Base-by-base conservation (phyloP, 164 flowering plant species). In the Nymphaea thermarum region DNA sequence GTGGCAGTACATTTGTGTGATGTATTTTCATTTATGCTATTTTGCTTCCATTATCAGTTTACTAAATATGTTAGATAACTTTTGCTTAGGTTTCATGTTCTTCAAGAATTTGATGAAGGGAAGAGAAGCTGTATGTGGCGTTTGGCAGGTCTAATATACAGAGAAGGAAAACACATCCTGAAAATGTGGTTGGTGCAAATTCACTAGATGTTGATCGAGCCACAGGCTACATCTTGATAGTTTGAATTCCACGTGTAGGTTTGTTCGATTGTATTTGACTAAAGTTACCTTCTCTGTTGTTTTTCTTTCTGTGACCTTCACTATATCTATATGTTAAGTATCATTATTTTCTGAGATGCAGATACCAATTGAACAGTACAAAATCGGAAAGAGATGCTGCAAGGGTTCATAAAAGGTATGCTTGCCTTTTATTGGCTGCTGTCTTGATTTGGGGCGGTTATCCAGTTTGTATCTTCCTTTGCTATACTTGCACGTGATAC, bases 31-130 rank as follows among this genome's bases (percentile, higher is more conserved):
- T n/a, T n/a, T n/a, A n/a, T n/a, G n/a, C n/a, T n/a, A n/a, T n/a
- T n/a, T n/a, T n/a, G n/a, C n/a, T n/a, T n/a, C n/a, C n/a, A 47
- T 47, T 47, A 47, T 47, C 11, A 47, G 11, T 47, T 12, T 47
- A 45, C 8, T 45, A 45, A 45, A 4, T 8, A 45, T 45, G 51
- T 8, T 45, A 7, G 12, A 51, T 51, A 14, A 47, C 47, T 4
- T 70, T 45, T 65, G 71, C 65, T 59, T 83, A 94, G 98, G 83
- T 94, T 94, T 83, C 98, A 94, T 81, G 78, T 75, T 62, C 97
- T 94, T 79, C 87, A 87, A 85, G 97, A 91, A 78, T 94, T 94
- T 81, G 98, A 94, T 78, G 97, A 91, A 77, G 96, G 91, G 44
- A 94, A 87, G 76, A 82, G 96, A 78, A 91, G 97, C 78, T 94